phyloP scores from a whole-genome alignment of 345 rosid genomes.

The Salix suchowensis region DNA sequence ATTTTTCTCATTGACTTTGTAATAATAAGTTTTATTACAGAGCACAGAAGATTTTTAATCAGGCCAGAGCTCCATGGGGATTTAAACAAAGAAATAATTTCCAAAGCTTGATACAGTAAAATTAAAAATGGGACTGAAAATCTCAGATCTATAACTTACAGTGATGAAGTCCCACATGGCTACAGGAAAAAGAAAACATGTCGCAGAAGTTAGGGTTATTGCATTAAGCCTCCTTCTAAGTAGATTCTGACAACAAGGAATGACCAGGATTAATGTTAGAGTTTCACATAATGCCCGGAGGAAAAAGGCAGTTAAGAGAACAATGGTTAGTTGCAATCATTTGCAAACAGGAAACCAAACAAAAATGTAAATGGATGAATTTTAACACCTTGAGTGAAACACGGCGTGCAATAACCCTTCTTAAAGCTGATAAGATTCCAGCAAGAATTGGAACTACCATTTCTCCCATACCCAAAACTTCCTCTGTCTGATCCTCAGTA shows the following conservation, averaged over 20 bases:
- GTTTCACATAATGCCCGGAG: too few relatives aligned
- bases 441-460: conserved; percentile 74
- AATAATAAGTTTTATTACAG: too few relatives aligned
- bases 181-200: conserved; percentile 88
- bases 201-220: conserved; percentile 74
- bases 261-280: not conserved
- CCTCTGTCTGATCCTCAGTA: conserved; percentile 46
- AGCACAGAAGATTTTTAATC: too few relatives aligned
- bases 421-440: conserved; percentile 87
- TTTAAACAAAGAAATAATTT: not conserved
- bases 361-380: not conserved
- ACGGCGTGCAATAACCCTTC: conserved; percentile 91
- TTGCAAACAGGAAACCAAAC: conserved; percentile 5
- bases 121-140: not conserved
- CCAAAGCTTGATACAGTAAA: not conserved
- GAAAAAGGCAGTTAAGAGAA: not conserved
- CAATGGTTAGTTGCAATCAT: not conserved
- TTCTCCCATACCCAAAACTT: conserved; percentile 58
- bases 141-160: conserved; percentile 44
- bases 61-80: too few relatives aligned
- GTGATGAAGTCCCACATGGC: conserved; percentile 96
- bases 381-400: conserved; percentile 79
- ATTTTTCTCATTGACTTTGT: too few relatives aligned
- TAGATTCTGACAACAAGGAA: conserved; percentile 54
- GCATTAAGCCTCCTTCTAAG: conserved; percentile 87